Conservation (phyloP, 306 rosid genomes). For the Oemleria cerasiformis region DNA sequence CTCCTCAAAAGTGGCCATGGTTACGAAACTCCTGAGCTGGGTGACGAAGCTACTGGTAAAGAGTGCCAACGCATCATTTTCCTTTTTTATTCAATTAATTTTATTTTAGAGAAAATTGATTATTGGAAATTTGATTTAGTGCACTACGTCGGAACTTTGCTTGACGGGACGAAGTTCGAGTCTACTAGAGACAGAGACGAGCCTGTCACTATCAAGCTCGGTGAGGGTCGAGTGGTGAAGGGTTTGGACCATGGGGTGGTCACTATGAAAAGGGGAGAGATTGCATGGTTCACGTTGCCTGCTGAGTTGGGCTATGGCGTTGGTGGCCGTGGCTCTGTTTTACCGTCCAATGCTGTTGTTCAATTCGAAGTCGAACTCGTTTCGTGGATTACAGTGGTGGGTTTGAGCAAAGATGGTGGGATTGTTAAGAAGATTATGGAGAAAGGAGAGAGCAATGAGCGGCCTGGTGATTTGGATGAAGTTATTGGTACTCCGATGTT, state of each 20-base stretch:
- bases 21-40: slow-evolving; percentile 56
- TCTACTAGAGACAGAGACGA: slow-evolving; percentile 46
- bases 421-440: slow-evolving; percentile 59
- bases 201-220: slow-evolving; percentile 47
- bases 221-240: slow-evolving; percentile 46
- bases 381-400: slow-evolving; percentile 57
- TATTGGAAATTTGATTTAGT: slow-evolving; percentile 32
- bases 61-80: neutral
- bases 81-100: neutral
- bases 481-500: slow-evolving; percentile 53
- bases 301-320: slow-evolving; percentile 28
- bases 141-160: slow-evolving; percentile 49
- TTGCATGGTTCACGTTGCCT: slow-evolving; percentile 53
- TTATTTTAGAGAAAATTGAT: neutral
- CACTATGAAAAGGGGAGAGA: slow-evolving; percentile 64
- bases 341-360: slow-evolving; percentile 30
- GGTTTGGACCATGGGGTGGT: slow-evolving; percentile 52
- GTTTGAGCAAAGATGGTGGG: slow-evolving; percentile 62
- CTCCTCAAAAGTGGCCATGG: slow-evolving; percentile 56
- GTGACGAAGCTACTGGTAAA: slow-evolving; percentile 55
- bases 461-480: slow-evolving; percentile 60
- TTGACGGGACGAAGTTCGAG: slow-evolving; percentile 47
- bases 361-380: slow-evolving; percentile 60
- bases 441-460: slow-evolving; percentile 37
- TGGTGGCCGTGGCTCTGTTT: slow-evolving; percentile 1